Evolutionary conservation across 2,329 filamentous ascomycete species (phyloP).

Genomic region (Neodidymelliopsis sp.): DNA sequence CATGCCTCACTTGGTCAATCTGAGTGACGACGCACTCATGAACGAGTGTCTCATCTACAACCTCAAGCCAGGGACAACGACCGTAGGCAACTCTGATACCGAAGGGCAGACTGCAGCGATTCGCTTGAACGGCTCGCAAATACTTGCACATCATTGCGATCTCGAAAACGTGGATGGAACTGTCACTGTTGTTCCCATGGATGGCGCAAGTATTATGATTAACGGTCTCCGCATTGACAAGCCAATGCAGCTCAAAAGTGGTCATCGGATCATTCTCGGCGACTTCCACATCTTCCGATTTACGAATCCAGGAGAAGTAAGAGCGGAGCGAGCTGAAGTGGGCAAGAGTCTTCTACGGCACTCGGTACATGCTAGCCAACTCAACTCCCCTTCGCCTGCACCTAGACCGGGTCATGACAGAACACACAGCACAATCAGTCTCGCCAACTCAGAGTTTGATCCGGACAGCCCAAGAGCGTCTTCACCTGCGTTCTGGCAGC

Average conservation of each 20-base stretch:
- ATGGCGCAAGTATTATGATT: constrained; percentile 97
- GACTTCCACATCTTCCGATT: constrained; percentile 99
- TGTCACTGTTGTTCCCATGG: constrained; percentile 87
- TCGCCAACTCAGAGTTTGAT: constrained; percentile 78
- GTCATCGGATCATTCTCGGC: constrained; percentile 92
- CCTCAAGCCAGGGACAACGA: constrained; percentile 91
- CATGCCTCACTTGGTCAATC: constrained; percentile 98
- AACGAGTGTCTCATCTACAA: constrained; percentile 98
- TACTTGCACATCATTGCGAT: constrained; percentile 88
- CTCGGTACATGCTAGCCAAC: constrained; percentile 70
- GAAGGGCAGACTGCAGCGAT: constrained; percentile 82
- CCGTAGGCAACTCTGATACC: constrained; percentile 91
- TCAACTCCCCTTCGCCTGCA: constrained; percentile 71
- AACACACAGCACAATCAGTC: constrained; percentile 69
- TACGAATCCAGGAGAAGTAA: constrained; percentile 95
- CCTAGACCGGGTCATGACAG: constrained; percentile 75
- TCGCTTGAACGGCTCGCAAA: constrained; percentile 90
- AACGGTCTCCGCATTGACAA: constrained; percentile 91
- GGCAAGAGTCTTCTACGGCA: constrained; percentile 81
- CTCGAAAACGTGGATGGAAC: constrained; percentile 94
- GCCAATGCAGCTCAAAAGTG: constrained; percentile 84
- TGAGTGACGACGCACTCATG: constrained; percentile 81
- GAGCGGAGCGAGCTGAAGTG: constrained; percentile 87
- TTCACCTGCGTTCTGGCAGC: constrained; percentile 74
- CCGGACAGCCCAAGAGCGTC: constrained; percentile 75